Conservation (phyloP, 2,329 filamentous ascomycete species). For the Venturia nashicola region DNA sequence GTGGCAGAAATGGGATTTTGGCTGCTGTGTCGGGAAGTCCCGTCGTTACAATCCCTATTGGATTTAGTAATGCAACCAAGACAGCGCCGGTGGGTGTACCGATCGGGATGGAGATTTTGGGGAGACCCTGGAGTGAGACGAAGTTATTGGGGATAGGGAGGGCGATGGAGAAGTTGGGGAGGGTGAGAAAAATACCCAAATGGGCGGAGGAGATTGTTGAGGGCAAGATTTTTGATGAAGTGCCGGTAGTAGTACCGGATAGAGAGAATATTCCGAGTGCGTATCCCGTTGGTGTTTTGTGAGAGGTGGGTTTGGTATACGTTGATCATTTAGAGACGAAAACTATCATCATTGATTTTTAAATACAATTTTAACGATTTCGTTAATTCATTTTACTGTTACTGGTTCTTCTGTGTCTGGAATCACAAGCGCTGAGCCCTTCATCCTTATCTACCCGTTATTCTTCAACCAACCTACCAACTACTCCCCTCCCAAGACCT, state of each 20-base stretch:
- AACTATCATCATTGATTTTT: too few relatives aligned
- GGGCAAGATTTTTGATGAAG: conserved; percentile 25
- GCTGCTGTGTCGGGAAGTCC: conserved; percentile 42
- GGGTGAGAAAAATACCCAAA: conserved; percentile 34
- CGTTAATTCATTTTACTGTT: too few relatives aligned
- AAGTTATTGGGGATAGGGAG: conserved; percentile 43
- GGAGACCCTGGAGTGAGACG: conserved; percentile 42
- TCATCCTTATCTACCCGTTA: too few relatives aligned
- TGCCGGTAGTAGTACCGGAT: conserved; percentile 35
- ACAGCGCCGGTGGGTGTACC: conserved; percentile 47
- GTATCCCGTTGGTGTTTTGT: conserved; percentile 37
- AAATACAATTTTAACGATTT: too few relatives aligned
- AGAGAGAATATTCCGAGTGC: conserved; percentile 26
- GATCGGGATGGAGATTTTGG: conserved; percentile 53
- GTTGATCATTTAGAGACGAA: too few relatives aligned
- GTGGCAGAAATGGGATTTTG: conserved; percentile 46
- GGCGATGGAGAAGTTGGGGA: conserved; percentile 33
- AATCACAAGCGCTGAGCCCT: too few relatives aligned
- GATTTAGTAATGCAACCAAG: conserved; percentile 36
- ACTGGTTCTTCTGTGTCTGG: too few relatives aligned
- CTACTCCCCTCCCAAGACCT: too few relatives aligned
- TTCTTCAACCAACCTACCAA: too few relatives aligned
- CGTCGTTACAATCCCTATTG: conserved; percentile 41
- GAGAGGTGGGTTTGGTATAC: neutral
- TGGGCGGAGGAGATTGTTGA: conserved; percentile 32